These are phyloP conservation scores for Globisporangium abappressorium DNA, from an alignment of 352 stramenopile species.

Conservation along the genomic window DNA sequence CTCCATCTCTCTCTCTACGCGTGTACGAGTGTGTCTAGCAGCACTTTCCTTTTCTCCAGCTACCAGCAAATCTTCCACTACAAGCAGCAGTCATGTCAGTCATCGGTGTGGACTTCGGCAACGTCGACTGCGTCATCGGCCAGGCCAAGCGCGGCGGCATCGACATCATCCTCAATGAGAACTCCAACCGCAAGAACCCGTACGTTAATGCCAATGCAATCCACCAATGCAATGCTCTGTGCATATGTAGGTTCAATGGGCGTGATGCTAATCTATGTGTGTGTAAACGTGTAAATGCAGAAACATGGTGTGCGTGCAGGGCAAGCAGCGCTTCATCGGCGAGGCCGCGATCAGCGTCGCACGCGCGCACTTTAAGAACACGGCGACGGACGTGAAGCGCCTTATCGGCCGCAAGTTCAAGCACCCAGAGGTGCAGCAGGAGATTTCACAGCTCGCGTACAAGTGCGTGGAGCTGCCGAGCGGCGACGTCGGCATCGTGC, in stretches of 20 bases:
- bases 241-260: background rate
- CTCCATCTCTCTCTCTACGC: background rate
- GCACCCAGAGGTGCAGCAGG: conserved; percentile 93
- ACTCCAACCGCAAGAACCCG: conserved; percentile 98
- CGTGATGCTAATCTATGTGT: background rate
- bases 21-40: background rate
- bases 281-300: conserved; percentile 17
- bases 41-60: conserved; percentile 10
- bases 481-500: conserved; percentile 88
- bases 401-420: conserved; percentile 96
- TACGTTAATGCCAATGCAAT: conserved; percentile 25
- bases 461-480: conserved; percentile 86
- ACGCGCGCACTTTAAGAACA: conserved; percentile 98
- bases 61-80: conserved; percentile 1
- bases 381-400: conserved; percentile 95
- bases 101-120: conserved; percentile 97
- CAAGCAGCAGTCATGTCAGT: conserved; percentile 87
- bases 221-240: background rate
- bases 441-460: conserved; percentile 93
- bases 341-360: conserved; percentile 88
- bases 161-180: conserved; percentile 99
- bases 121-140: conserved; percentile 95
- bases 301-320: conserved; percentile 85
- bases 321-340: conserved; percentile 93
- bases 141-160: conserved; percentile 96